These are phyloP conservation scores for Eucalyptus rudis DNA, from an alignment of 345 rosid species.

Conservation along the genomic window DNA sequence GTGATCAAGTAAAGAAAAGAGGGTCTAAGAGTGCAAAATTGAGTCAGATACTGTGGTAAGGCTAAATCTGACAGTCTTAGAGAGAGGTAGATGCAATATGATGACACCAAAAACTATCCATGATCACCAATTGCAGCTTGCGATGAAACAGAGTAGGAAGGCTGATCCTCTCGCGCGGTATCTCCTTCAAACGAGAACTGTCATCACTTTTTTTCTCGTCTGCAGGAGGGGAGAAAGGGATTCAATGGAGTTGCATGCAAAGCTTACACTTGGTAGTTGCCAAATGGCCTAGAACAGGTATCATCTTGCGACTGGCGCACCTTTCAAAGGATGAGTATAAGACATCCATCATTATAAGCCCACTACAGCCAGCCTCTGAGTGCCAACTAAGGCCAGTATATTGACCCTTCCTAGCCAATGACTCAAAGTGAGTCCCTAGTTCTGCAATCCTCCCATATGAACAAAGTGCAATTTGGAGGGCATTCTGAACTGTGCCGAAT, in stretches of 20 bases:
- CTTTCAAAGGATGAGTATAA: not conserved
- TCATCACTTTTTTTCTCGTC: not conserved
- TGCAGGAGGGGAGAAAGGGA: not conserved
- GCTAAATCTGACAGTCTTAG: not conserved
- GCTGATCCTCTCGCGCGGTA: not conserved
- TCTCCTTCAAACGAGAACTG: not conserved
- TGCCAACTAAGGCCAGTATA: conserved; percentile 71
- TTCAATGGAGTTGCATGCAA: not conserved
- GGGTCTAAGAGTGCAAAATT: too few species aligned
- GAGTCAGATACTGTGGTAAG: not conserved
- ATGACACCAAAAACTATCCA: not conserved
- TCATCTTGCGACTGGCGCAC: not conserved
- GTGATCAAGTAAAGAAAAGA: too few species aligned
- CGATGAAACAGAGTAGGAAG: not conserved
- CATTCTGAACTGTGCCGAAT: conserved; percentile 82
- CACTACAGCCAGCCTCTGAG: conserved; percentile 52
- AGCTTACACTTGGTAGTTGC: not conserved
- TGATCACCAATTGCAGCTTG: not conserved
- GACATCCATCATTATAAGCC: not conserved
- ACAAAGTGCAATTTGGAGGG: conserved; percentile 70
- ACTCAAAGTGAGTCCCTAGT: conserved; percentile 66
- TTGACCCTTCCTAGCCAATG: conserved; percentile 53
- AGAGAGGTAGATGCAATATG: not conserved
- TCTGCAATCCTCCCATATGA: conserved; percentile 63
- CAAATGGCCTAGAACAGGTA: not conserved